These are phyloP conservation scores for Cryptosporidium ubiquitum DNA, from an alignment of 169 alveolate species.

Conservation along the genomic window DNA sequence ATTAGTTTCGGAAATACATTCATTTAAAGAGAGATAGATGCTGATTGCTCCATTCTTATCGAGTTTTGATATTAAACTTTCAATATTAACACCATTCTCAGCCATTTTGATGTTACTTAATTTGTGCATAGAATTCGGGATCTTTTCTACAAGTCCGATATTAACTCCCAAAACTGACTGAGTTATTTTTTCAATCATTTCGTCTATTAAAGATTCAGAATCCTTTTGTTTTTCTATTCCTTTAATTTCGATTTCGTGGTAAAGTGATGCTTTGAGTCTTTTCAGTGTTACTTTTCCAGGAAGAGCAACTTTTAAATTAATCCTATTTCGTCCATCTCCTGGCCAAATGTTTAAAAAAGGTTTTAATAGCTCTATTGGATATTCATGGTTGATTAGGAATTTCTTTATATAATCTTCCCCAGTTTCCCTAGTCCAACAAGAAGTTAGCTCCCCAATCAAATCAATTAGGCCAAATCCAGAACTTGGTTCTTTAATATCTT, in stretches of 20 bases:
- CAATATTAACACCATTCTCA: conserved; percentile 9
- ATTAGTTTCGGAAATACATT: neutral
- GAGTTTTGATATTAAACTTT: neutral
- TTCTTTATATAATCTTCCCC: conserved; percentile 12
- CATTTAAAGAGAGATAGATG: conserved; percentile 2
- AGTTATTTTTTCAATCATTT: neutral
- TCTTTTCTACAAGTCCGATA: neutral
- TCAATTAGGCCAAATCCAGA: conserved; percentile 42
- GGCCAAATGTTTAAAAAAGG: conserved; percentile 55
- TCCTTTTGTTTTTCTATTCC: neutral
- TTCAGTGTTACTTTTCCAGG: neutral
- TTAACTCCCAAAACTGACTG: neutral
- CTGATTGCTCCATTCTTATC: neutral
- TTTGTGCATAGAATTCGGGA: neutral
- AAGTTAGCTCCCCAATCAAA: conserved; percentile 35
- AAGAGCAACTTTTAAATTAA: neutral
- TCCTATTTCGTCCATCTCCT: conserved; percentile 34
- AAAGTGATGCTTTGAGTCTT: neutral
- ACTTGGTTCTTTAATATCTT: conserved; percentile 3
- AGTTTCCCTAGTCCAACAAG: conserved; percentile 47
- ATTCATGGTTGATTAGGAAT: neutral
- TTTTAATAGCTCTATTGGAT: neutral
- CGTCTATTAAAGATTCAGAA: neutral
- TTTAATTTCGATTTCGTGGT: neutral
- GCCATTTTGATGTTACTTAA: neutral